phyloP scores from a whole-genome alignment of 2,329 filamentous ascomycete genomes.

The Epichloe coenophiala region DNA sequence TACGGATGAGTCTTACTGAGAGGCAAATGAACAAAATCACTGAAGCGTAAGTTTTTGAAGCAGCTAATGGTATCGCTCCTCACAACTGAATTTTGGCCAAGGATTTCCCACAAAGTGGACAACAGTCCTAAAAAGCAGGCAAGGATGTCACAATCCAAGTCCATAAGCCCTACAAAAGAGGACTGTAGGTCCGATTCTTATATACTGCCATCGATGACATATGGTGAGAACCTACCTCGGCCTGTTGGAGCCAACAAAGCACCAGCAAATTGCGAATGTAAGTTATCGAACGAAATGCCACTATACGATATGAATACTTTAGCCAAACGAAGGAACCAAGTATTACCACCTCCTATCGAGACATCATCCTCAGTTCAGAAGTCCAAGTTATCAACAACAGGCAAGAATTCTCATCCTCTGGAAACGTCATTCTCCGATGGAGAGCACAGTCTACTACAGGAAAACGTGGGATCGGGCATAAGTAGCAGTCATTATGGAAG shows the following conservation, averaged over 20 bases:
- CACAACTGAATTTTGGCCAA: slow-evolving; percentile 6
- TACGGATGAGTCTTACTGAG: slow-evolving; percentile 35
- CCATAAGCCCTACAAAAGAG: neutral
- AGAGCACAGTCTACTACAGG: neutral
- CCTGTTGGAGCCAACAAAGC: neutral
- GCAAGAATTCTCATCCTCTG: neutral
- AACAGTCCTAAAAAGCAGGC: slow-evolving; percentile 13
- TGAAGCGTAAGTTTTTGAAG: slow-evolving; percentile 24
- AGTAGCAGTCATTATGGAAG: neutral
- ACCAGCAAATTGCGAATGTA: neutral
- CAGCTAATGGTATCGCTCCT: neutral
- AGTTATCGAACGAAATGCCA: neutral
- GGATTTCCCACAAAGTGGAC: slow-evolving; percentile 20
- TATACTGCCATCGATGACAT: neutral
- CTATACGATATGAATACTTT: neutral
- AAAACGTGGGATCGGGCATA: neutral
- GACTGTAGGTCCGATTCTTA: neutral
- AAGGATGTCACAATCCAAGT: slow-evolving; percentile 2
- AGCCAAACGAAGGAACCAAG: slow-evolving; percentile 2
- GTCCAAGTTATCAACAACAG: slow-evolving; percentile 6
- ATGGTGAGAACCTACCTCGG: neutral
- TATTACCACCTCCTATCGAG: slow-evolving; percentile 1
- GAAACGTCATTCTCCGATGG: neutral
- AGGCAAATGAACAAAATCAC: slow-evolving; percentile 34
- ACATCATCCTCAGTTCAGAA: neutral